A percentile compares a stretch with the other conserved stretches of the same genome.
These are phyloP conservation scores for Lolium rigidum DNA, from an alignment of 176 grass and related monocot genomes.

Conservation along the genomic window DNA sequence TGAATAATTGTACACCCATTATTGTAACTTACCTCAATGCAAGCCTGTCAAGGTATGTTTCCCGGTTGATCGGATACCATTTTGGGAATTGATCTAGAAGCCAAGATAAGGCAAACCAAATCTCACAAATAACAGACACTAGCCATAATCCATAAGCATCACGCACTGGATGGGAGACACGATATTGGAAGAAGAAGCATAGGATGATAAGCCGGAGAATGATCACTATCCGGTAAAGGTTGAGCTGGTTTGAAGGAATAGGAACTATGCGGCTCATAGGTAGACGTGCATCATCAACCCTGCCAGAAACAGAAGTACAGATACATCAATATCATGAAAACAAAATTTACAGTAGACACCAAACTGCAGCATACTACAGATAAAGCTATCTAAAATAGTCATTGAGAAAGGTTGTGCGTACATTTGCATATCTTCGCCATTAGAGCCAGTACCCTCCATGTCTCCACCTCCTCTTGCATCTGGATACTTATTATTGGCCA, in stretches of 20 bases:
- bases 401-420: slow-evolving; percentile 29
- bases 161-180: slow-evolving; percentile 85
- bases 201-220: slow-evolving; percentile 97
- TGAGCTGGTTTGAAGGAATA: slow-evolving; percentile 91
- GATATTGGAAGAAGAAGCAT: slow-evolving; percentile 99
- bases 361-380: neutral
- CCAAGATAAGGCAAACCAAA: slow-evolving; percentile 99
- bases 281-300: slow-evolving; percentile 97
- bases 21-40: slow-evolving; percentile 69
- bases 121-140: slow-evolving; percentile 95
- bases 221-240: slow-evolving; percentile 94
- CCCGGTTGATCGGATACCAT: slow-evolving; percentile 96
- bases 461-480: slow-evolving; percentile 93
- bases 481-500: slow-evolving; percentile 85
- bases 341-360: slow-evolving; percentile 28
- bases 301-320: slow-evolving; percentile 49
- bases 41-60: slow-evolving; percentile 98
- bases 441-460: slow-evolving; percentile 98
- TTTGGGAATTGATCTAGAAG: slow-evolving; percentile 99
- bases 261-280: slow-evolving; percentile 93
- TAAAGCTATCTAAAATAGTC: slow-evolving; percentile 17
- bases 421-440: slow-evolving; percentile 99
- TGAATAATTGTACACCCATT: slow-evolving; percentile 4
- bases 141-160: slow-evolving; percentile 98
- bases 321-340: slow-evolving; percentile 38